Base-by-base conservation (phyloP, 257 asterid genomes). In the Solanum ossicruentum region DNA sequence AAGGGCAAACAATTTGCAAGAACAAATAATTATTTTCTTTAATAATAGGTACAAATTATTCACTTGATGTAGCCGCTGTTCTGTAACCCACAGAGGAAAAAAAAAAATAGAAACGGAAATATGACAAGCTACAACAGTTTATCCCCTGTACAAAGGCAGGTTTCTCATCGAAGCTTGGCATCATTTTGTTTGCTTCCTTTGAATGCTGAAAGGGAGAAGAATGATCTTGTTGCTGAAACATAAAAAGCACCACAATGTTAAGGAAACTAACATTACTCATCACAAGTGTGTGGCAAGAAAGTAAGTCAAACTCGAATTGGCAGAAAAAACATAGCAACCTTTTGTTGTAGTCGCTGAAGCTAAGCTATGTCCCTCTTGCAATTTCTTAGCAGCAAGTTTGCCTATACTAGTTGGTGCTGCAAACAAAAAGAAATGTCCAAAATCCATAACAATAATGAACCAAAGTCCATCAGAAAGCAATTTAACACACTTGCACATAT, bases 141-240 rank as follows among this genome's bases (percentile, higher is more conserved):
- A 28, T 66, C 73, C n/a, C 11, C 12, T 3, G 13, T 65, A 65
- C 41, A 3, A 28, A 66, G 21, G 75, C 47, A 66, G 75, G 13
- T 16, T 67, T 67, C 75, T 67, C 75, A 67, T 32, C 47, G 47
- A 67, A 16, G 21, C 49, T 67, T 67, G 12, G 49, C 75, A 16
- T 86, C 89, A 49, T 66, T 87, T 91, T 93, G 93, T 88, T 92
- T 95, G 91, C 94, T 89, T 85, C 99, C 97, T 91, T 93, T 95
- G 86, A 97, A 97, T 75, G 99, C 99, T 84, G 99, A 97, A 90
- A 97, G 99, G 80, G 99, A 97, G 93, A 97, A 95, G 95, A 97
- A 97, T 55, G 99, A 94, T 91, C 99, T 90, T 85, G 98, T 83
- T 85, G 97, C 98, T 97, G 99, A 90, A 90, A 91, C 85, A 87